Conservation (phyloP, 495 filamentous ascomycete genomes). For the Penicillium dipodomyicola region DNA sequence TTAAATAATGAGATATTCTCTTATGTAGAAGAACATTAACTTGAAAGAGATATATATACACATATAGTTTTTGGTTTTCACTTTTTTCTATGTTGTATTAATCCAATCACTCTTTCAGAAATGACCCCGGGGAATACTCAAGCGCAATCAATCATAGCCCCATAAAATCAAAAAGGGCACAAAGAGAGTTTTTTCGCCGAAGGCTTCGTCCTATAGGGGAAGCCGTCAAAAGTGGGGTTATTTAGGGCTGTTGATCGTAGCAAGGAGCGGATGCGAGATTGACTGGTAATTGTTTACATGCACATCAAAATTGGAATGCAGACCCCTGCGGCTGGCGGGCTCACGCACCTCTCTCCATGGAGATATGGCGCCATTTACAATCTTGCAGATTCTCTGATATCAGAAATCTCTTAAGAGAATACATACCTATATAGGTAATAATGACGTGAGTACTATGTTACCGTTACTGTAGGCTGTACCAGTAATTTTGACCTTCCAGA, state of each 20-base stretch:
- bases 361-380: not conserved
- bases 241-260: conserved; percentile 32
- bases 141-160: conserved; percentile 13
- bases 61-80: not conserved
- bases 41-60: not conserved
- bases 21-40: not conserved
- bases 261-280: conserved; percentile 33
- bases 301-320: conserved; percentile 1
- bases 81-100: not conserved
- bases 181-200: conserved; percentile 13
- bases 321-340: not conserved
- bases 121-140: not conserved
- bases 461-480: not conserved
- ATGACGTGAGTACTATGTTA: not conserved
- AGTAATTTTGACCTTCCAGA: conserved; percentile 12
- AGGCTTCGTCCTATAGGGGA: conserved; percentile 15
- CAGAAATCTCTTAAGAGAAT: not conserved
- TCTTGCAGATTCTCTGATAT: not conserved
- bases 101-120: not conserved
- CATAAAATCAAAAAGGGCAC: conserved; percentile 13
- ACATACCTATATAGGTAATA: not conserved
- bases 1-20: not conserved
- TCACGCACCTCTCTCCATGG: not conserved
- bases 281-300: conserved; percentile 28
- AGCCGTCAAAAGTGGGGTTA: conserved; percentile 23